Percentiles rank a stretch among this genome's conserved stretches.
These are phyloP conservation scores for Cordyceps cateniannulata DNA, from an alignment of 2,329 filamentous ascomycete species.

Conservation along the genomic window DNA sequence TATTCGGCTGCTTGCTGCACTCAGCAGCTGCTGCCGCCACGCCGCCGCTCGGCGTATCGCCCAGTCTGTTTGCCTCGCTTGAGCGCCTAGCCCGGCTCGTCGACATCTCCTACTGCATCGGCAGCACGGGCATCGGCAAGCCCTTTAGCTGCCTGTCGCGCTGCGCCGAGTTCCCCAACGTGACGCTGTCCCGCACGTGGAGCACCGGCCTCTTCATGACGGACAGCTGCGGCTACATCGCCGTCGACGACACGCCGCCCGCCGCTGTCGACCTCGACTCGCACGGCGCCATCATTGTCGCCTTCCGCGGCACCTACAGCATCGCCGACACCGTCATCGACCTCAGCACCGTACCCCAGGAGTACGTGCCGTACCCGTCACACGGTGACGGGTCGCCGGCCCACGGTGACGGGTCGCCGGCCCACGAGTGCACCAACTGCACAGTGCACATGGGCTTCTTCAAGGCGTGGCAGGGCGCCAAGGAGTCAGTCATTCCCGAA, in stretches of 20 bases:
- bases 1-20: neutral
- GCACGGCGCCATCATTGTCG: constrained; percentile 60
- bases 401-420: constrained; percentile 27
- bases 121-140: constrained; percentile 69
- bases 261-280: constrained; percentile 13
- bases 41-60: constrained; percentile 39
- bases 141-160: constrained; percentile 83
- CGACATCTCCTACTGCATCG: constrained; percentile 92
- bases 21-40: neutral
- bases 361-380: constrained; percentile 79
- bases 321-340: constrained; percentile 87
- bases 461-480: constrained; percentile 72
- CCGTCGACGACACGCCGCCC: constrained; percentile 59
- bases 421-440: constrained; percentile 69
- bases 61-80: constrained; percentile 67
- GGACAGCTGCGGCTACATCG: constrained; percentile 91
- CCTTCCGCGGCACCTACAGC: constrained; percentile 92
- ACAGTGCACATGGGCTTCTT: constrained; percentile 91
- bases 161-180: constrained; percentile 73
- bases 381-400: constrained; percentile 45
- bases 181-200: constrained; percentile 80
- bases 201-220: constrained; percentile 81
- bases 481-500: constrained; percentile 60
- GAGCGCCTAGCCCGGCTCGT: constrained; percentile 87
- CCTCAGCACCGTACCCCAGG: constrained; percentile 80